Percentiles rank a stretch among this genome's conserved stretches.
These are phyloP conservation scores for Colletotrichum sansevieriae DNA, from an alignment of 2,329 filamentous ascomycete species.

Conservation along the genomic window DNA sequence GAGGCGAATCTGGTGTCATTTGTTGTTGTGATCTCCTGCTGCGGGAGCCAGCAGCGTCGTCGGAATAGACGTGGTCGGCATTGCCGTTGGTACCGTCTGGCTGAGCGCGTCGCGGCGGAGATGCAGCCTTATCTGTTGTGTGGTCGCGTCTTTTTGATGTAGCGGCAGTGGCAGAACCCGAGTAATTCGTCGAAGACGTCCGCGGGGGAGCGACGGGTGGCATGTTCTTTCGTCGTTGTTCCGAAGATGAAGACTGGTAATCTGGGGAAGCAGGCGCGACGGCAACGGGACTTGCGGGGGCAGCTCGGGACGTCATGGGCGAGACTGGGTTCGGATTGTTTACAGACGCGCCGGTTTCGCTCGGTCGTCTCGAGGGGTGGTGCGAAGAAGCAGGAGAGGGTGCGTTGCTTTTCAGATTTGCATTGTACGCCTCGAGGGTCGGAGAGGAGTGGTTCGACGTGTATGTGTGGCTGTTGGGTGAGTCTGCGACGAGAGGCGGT, in stretches of 20 bases:
- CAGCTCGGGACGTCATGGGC: constrained; percentile 62
- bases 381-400: constrained; percentile 65
- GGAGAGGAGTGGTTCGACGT: constrained; percentile 65
- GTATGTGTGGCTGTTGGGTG: constrained; percentile 65
- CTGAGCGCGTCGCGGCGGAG: constrained; percentile 57
- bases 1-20: constrained; percentile 54
- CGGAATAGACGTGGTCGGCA: constrained; percentile 46
- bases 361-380: constrained; percentile 66
- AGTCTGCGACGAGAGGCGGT: constrained; percentile 58
- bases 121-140: constrained; percentile 58
- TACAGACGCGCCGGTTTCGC: constrained; percentile 59
- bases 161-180: constrained; percentile 55
- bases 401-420: constrained; percentile 59
- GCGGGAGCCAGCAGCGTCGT: constrained; percentile 55
- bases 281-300: constrained; percentile 57
- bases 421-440: constrained; percentile 70
- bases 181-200: constrained; percentile 77
- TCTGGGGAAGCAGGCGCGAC: constrained; percentile 56
- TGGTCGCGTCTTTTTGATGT: constrained; percentile 60
- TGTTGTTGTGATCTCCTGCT: constrained; percentile 56
- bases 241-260: constrained; percentile 59
- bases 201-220: constrained; percentile 83
- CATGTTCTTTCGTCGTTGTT: constrained; percentile 70
- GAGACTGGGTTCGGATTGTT: constrained; percentile 53
- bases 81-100: constrained; percentile 54